phyloP scores from a whole-genome alignment of 768 basidiomycete genomes.

The Termitomyces sp. region DNA sequence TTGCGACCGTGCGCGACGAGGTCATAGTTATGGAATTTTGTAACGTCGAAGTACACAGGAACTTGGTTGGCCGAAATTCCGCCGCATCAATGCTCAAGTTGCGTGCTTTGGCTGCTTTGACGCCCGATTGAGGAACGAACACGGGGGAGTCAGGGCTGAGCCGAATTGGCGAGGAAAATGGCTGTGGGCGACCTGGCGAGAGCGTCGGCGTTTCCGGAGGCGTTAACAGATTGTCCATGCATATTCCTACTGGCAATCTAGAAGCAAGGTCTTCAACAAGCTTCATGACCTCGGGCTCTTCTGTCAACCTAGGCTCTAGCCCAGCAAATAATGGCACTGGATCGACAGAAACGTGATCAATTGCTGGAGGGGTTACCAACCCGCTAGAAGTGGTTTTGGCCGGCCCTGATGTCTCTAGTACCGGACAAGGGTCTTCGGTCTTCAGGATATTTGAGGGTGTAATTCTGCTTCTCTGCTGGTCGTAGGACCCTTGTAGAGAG shows the following conservation, averaged over 20 bases:
- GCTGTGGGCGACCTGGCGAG: neutral
- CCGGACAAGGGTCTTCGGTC: neutral
- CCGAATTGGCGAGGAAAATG: neutral
- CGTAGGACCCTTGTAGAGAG: neutral
- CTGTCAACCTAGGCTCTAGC: neutral
- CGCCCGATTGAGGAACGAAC: neutral
- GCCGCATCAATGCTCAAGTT: neutral
- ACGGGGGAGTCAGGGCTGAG: neutral
- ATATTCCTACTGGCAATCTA: neutral
- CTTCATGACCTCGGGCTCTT: neutral
- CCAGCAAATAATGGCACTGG: neutral
- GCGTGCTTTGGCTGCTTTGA: neutral
- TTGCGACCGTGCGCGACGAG: neutral
- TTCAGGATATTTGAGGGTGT: neutral
- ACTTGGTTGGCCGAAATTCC: neutral
- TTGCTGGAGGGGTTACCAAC: neutral
- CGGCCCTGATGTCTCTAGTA: neutral
- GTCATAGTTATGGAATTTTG: neutral
- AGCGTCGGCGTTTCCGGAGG: constrained; percentile 1
- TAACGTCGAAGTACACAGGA: neutral
- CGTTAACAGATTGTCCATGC: neutral
- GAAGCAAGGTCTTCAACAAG: neutral
- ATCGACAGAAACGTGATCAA: neutral
- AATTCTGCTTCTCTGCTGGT: neutral
- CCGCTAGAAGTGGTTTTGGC: neutral